Evolutionary conservation across 1,139 yeast species (phyloP), one percentile per base, ranked within the genome.

Genomic region (Suhomyces kunorum): DNA sequence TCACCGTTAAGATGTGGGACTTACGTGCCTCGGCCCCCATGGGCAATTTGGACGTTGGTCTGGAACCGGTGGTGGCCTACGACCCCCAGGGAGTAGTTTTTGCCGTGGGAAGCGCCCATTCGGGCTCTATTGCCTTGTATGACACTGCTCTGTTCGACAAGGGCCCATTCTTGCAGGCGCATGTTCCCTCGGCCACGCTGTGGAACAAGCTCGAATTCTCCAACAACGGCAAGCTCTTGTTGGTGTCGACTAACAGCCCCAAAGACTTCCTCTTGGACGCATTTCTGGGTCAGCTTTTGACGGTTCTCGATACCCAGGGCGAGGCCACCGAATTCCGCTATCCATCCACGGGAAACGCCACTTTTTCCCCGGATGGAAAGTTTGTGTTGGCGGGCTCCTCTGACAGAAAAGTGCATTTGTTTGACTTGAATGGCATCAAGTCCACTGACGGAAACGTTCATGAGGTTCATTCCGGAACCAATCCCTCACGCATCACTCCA

Each of bases 1-100:
- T 83, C 40, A 80, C 96, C 0, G 87, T 89, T 3, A 78, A 94
- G 48, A 49, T 87, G 6, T 92, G 98, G 98, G 98, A 92, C 58
- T 59, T 86, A 30, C 68, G 90, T 49, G 67, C 83, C 0, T 62
- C 83, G 2, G 69, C 75, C 40, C 75, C 83, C 6, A 78, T 76
- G 40, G 95, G 95, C 0, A 74, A 78, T 34, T 54, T 88, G 19
- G 78, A 80, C 24, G 68, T 77, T 19, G 78, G 81, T 4, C 71
- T 73, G 8, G 82, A 88, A 8, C 65, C 77, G 2, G 65, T 80
- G 23, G 63, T 50, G 25, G 84, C 89, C 0, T 82, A 80, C 55
- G 98, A 90, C 58, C 92, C 96, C 1, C 80, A 86, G 30, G 96
- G 96, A 0, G 66, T 82, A 5, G 83, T 89, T 0, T 81, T 90